phyloP scores from a whole-genome alignment of 495 filamentous ascomycete genomes.

The Emericellopsis terricola region DNA sequence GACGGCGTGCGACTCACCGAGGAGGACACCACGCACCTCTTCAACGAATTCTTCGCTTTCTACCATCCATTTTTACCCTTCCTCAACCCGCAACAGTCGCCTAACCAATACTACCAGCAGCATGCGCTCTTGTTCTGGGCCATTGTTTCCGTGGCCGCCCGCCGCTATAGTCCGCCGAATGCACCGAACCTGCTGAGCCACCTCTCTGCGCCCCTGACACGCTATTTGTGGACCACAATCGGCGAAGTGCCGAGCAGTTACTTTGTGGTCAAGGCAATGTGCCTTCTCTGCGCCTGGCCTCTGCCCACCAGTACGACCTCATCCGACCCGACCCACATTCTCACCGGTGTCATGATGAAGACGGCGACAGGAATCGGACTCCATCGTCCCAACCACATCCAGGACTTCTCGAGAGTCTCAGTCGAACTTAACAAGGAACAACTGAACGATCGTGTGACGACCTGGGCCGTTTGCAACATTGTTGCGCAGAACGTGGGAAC shows the following conservation, averaged over 20 bases:
- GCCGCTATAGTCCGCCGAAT: slow-evolving; percentile 37
- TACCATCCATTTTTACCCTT: slow-evolving; percentile 82
- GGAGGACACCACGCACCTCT: slow-evolving; percentile 56
- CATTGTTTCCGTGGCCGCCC: slow-evolving; percentile 64
- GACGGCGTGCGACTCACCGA: slow-evolving; percentile 58
- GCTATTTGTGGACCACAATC: slow-evolving; percentile 65
- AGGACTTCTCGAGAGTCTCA: slow-evolving; percentile 73
- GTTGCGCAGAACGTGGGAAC: slow-evolving; percentile 84
- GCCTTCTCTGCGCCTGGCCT: slow-evolving; percentile 80
- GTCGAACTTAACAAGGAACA: slow-evolving; percentile 75
- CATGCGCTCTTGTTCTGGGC: slow-evolving; percentile 74
- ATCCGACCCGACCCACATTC: slow-evolving; percentile 76
- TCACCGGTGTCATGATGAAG: slow-evolving; percentile 84
- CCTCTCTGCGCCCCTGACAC: slow-evolving; percentile 52
- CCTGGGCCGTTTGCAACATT: slow-evolving; percentile 86
- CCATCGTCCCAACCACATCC: slow-evolving; percentile 74
- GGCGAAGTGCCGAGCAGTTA: slow-evolving; percentile 73
- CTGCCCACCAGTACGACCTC: slow-evolving; percentile 75
- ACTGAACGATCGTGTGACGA: slow-evolving; percentile 66
- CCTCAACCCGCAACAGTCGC: slow-evolving; percentile 47
- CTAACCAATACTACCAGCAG: slow-evolving; percentile 57
- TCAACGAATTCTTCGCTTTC: slow-evolving; percentile 60
- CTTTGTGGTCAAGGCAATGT: slow-evolving; percentile 80
- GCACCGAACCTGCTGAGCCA: slow-evolving; percentile 50
- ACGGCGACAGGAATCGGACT: slow-evolving; percentile 80